Conservation (phyloP, 2,329 filamentous ascomycete species). For the Nemania bipapillata region DNA sequence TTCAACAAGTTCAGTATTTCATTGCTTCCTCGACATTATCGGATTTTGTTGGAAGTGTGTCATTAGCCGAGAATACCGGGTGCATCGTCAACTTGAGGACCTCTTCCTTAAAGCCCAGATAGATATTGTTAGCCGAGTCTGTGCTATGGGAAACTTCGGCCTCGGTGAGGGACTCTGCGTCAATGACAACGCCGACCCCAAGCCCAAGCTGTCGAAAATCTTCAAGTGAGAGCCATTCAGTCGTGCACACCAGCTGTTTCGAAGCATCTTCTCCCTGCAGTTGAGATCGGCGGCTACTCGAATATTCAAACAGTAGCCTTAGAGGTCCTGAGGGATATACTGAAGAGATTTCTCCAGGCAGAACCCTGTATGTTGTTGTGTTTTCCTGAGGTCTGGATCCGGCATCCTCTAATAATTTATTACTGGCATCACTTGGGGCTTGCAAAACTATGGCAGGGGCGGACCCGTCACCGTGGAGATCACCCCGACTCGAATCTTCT, state of each 20-base stretch:
- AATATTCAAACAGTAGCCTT: constrained; percentile 26
- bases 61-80: not conserved
- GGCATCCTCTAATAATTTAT: too few species aligned
- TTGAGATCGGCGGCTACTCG: not conserved
- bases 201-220: not conserved
- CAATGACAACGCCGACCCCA: not conserved
- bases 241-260: constrained; percentile 18
- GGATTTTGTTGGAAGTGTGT: not conserved
- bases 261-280: not conserved
- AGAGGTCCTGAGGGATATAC: constrained; percentile 5
- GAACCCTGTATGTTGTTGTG: not conserved
- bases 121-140: constrained; percentile 10
- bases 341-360: constrained; percentile 10
- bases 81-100: constrained; percentile 24
- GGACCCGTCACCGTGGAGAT: too few species aligned
- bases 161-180: not conserved
- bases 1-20: too few species aligned
- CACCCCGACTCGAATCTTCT: too few species aligned
- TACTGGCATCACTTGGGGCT: not conserved
- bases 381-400: not conserved
- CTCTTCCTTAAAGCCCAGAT: constrained; percentile 3
- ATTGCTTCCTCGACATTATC: not conserved
- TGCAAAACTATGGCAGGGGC: not conserved
- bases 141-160: constrained; percentile 14
- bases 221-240: constrained; percentile 18